phyloP scores from a whole-genome alignment of 495 filamentous ascomycete genomes.

The Penicillium dipodomyicola region DNA sequence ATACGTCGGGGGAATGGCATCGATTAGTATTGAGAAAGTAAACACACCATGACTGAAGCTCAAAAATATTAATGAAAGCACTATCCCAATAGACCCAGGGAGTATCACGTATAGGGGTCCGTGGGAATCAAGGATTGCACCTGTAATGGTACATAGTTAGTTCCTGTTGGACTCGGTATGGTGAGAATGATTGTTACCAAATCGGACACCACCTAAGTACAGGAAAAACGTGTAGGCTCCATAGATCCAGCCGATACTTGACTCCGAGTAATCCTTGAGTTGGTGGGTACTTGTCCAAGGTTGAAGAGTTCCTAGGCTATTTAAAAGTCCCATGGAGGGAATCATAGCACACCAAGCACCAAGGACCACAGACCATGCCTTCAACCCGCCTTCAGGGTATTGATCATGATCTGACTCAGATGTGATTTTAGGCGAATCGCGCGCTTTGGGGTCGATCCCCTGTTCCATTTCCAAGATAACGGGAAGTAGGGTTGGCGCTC shows the following conservation, averaged over 20 bases:
- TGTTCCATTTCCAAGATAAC: background rate
- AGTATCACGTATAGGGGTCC: constrained; percentile 24
- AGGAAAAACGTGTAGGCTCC: constrained; percentile 62
- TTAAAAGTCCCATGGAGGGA: constrained; percentile 64
- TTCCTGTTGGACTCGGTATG: no score
- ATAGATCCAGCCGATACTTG: constrained; percentile 72
- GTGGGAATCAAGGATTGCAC: constrained; percentile 34
- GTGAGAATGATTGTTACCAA: constrained; percentile 12
- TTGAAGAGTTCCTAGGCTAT: constrained; percentile 64
- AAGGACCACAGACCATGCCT: constrained; percentile 64
- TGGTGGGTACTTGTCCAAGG: constrained; percentile 53
- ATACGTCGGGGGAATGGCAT: background rate
- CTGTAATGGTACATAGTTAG: no score
- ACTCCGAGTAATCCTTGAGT: constrained; percentile 52
- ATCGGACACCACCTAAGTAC: constrained; percentile 48
- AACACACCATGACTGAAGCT: constrained; percentile 46
- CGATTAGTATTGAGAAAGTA: background rate
- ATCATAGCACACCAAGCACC: constrained; percentile 64
- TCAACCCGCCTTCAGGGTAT: constrained; percentile 64
- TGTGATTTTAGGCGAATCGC: background rate
- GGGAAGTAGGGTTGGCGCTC: background rate
- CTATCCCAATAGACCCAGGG: constrained; percentile 31
- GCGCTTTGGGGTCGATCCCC: background rate
- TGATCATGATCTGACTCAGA: background rate
- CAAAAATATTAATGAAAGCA: constrained; percentile 39